phyloP scores from a whole-genome alignment of 169 alveolate genomes.

The Babesia caballi region DNA sequence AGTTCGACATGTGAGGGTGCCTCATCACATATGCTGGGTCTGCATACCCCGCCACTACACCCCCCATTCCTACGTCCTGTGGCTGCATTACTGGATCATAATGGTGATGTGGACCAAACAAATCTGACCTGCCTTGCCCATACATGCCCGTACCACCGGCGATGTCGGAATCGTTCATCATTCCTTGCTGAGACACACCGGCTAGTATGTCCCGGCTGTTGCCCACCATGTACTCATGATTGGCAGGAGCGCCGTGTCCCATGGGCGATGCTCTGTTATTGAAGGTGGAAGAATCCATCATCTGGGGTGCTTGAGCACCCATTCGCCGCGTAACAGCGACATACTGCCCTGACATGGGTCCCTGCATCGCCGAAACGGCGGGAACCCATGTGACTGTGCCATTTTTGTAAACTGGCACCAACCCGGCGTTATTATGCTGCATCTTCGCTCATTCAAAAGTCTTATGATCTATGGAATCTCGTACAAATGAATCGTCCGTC shows the following conservation, averaged over 20 bases:
- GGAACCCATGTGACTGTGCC: constrained; percentile 10
- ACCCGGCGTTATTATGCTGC: neutral
- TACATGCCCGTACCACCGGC: neutral
- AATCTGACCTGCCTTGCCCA: neutral
- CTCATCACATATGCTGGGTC: neutral
- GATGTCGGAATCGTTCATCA: neutral
- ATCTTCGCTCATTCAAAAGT: neutral
- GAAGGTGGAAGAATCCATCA: neutral
- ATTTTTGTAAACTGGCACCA: constrained; percentile 23
- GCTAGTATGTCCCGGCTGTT: neutral
- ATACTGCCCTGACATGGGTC: neutral
- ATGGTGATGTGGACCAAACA: neutral
- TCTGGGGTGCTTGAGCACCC: neutral
- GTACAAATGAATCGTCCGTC: no score
- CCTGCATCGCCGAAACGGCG: neutral
- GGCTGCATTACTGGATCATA: constrained; percentile 8
- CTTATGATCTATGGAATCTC: no score
- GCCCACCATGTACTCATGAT: neutral
- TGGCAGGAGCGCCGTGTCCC: neutral
- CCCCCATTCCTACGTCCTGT: neutral
- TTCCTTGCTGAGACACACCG: neutral
- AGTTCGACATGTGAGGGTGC: neutral
- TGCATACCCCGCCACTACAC: neutral
- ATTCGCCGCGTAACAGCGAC: neutral
- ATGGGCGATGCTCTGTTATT: neutral